Evolutionary conservation across 73 alveolate species (phyloP).

Genomic region (Stentor coeruleus): DNA sequence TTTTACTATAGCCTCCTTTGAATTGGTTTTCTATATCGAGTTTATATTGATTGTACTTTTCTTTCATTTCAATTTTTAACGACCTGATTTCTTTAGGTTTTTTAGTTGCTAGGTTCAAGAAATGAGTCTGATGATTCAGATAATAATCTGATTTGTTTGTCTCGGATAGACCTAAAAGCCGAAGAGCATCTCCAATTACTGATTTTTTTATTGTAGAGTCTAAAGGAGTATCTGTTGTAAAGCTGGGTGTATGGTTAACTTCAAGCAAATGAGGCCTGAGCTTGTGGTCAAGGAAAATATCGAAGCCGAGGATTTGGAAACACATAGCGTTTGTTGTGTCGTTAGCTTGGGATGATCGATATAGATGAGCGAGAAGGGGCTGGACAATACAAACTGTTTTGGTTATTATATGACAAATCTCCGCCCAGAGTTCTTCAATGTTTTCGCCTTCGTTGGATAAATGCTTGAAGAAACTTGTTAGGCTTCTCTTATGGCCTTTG

Average conservation of each 20-base stretch:
- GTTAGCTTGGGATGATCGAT: conserved; percentile 60
- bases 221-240: conserved; percentile 61
- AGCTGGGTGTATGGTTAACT: conserved; percentile 85
- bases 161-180: conserved; percentile 45
- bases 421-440: not conserved
- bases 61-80: not conserved
- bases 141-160: conserved; percentile 17
- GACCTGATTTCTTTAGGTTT: not conserved
- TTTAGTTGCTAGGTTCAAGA: no score
- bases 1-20: conserved; percentile 9
- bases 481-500: conserved; percentile 54
- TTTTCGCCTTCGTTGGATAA: conserved; percentile 3
- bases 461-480: conserved; percentile 37
- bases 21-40: not conserved
- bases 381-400: conserved; percentile 59
- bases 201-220: conserved; percentile 51
- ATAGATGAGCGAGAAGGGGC: conserved; percentile 55
- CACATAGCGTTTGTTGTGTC: conserved; percentile 51
- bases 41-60: not conserved
- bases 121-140: not conserved
- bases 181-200: conserved; percentile 46
- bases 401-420: conserved; percentile 23
- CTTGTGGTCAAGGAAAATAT: conserved; percentile 38
- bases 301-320: conserved; percentile 52
- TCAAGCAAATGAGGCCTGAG: conserved; percentile 70